These are phyloP conservation scores for Mrakia hoshinonis DNA, from an alignment of 768 basidiomycete genomes.

Conservation along the genomic window DNA sequence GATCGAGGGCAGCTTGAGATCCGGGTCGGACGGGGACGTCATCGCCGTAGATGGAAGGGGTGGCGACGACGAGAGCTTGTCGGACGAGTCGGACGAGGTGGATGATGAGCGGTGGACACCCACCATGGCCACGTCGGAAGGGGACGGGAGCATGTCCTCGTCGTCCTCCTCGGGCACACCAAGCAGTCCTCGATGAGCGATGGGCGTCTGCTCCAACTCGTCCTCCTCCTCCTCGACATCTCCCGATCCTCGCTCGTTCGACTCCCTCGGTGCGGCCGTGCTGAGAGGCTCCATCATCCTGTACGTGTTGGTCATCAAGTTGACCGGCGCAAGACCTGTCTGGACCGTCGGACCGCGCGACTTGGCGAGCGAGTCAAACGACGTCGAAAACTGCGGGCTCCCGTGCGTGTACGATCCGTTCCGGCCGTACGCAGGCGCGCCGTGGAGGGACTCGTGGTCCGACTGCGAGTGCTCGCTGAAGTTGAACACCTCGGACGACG, in stretches of 20 bases:
- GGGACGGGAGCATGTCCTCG: neutral
- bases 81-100: constrained; percentile 6
- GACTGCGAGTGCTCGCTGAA: neutral
- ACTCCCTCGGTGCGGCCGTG: constrained; percentile 6
- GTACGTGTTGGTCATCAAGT: constrained; percentile 10
- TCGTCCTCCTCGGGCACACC: neutral
- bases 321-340: constrained; percentile 16
- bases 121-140: constrained; percentile 4
- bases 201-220: neutral
- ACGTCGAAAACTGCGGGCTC: constrained; percentile 5
- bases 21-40: constrained; percentile 2
- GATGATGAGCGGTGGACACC: neutral
- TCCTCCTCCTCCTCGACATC: constrained; percentile 17
- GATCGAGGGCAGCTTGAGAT: constrained; percentile 27
- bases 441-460: constrained; percentile 1
- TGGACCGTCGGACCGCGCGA: neutral
- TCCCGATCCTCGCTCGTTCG: constrained; percentile 19
- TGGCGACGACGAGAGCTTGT: constrained; percentile 5
- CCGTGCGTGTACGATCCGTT: neutral
- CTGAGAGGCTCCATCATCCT: constrained; percentile 28
- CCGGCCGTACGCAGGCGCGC: neutral
- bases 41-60: constrained; percentile 8
- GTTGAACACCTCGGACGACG: constrained; percentile 2
- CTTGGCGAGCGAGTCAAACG: constrained; percentile 28
- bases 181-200: neutral